Conservation (phyloP, 768 basidiomycete genomes). For the Hebeloma cylindrosporum region DNA sequence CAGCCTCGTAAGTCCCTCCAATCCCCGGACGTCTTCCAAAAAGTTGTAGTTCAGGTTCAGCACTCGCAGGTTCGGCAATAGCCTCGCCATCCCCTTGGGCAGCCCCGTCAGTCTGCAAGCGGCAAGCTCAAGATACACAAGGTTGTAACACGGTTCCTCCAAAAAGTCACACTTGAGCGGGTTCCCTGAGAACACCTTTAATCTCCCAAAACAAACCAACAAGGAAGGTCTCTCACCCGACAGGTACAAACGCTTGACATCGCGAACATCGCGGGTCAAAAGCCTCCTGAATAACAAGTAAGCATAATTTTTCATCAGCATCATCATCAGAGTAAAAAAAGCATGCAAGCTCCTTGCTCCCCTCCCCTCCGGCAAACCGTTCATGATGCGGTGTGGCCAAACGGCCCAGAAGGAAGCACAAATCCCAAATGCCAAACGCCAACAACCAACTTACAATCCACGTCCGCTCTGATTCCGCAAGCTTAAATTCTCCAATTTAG, state of each 20-base stretch:
- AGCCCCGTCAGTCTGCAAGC: conserved; percentile 77
- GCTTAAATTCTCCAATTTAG: conserved; percentile 85
- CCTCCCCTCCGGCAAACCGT: too few species aligned
- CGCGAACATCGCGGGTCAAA: conserved; percentile 74
- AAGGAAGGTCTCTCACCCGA: conserved; percentile 62
- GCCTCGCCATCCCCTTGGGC: conserved; percentile 61
- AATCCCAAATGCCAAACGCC: too few species aligned
- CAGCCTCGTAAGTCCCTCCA: conserved; percentile 74
- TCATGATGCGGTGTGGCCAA: too few species aligned
- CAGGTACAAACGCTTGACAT: conserved; percentile 92
- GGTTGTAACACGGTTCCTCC: conserved; percentile 78
- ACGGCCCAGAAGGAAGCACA: too few species aligned
- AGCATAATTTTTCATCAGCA: conserved; percentile 21
- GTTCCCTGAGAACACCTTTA: conserved; percentile 55
- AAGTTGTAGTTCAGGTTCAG: conserved; percentile 99
- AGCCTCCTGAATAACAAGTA: conserved; percentile 34
- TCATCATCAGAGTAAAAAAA: conserved; percentile 15
- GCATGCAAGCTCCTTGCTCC: too few species aligned
- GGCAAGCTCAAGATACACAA: conserved; percentile 91
- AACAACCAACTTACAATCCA: conserved; percentile 72
- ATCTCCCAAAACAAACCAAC: conserved; percentile 9
- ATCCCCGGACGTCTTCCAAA: conserved; percentile 64
- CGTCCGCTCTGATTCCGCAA: conserved; percentile 84
- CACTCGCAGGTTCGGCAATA: conserved; percentile 83
- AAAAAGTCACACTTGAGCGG: conserved; percentile 61